A percentile compares a stretch with the other conserved stretches of the same genome.
Evolutionary conservation across 2,329 filamentous ascomycete species (phyloP).

Genomic region (Aspergillus sp.): DNA sequence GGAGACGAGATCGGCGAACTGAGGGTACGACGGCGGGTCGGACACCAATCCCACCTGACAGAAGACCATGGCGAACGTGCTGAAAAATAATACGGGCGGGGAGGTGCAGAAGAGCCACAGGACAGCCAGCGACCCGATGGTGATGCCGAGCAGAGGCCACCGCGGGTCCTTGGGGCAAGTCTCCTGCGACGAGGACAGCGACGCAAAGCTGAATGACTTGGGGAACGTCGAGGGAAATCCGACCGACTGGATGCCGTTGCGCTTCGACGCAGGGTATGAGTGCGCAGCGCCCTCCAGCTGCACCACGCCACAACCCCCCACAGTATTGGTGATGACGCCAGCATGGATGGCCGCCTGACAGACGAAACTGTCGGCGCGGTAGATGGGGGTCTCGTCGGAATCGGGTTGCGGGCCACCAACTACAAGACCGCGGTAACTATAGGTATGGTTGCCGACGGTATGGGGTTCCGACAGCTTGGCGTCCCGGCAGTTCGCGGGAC

Average conservation of each 20-base stretch:
- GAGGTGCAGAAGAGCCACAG: slow-evolving; percentile 80
- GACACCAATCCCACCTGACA: slow-evolving; percentile 87
- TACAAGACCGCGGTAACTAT: slow-evolving; percentile 53
- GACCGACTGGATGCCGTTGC: slow-evolving; percentile 74
- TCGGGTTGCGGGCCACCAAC: slow-evolving; percentile 49
- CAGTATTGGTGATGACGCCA: slow-evolving; percentile 68
- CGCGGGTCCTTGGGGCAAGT: slow-evolving; percentile 74
- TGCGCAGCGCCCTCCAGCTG: slow-evolving; percentile 67
- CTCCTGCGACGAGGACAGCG: slow-evolving; percentile 51
- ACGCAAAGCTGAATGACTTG: slow-evolving; percentile 76
- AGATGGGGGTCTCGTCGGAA: slow-evolving; percentile 55
- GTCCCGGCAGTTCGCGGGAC: slow-evolving; percentile 54
- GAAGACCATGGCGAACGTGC: slow-evolving; percentile 77
- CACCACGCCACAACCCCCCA: slow-evolving; percentile 81
- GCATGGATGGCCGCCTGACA: slow-evolving; percentile 83
- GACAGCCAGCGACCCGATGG: slow-evolving; percentile 72
- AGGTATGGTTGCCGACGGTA: slow-evolving; percentile 51
- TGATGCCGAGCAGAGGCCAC: slow-evolving; percentile 81
- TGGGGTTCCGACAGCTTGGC: slow-evolving; percentile 51
- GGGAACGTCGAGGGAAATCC: slow-evolving; percentile 88
- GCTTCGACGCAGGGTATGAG: slow-evolving; percentile 62
- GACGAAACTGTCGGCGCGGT: slow-evolving; percentile 86
- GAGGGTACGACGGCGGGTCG: slow-evolving; percentile 71
- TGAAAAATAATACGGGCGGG: slow-evolving; percentile 79
- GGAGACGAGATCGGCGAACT: slow-evolving; percentile 71